A percentile compares a stretch with the other conserved stretches of the same genome.
Evolutionary conservation across 108 stramenopile genomes (phyloP).

Genomic region (Cyclotella choctawhatcheeana): DNA sequence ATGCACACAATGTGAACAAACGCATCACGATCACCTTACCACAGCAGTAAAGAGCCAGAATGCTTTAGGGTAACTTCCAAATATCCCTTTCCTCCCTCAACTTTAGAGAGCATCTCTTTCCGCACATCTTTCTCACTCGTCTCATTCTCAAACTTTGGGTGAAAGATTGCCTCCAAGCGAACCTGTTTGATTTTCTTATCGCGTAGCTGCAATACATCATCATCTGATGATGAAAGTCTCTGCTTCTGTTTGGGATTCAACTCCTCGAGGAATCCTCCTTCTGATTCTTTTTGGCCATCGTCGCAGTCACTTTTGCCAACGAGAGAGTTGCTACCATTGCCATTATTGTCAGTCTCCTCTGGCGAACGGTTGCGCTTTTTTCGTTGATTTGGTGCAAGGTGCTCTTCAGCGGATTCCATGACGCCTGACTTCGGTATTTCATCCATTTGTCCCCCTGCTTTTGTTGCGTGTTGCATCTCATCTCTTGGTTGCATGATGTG

Average conservation of each 20-base stretch:
- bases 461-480: too few relatives aligned
- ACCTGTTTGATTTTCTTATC: constrained; percentile 32
- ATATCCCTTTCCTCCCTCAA: constrained; percentile 55
- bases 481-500: too few relatives aligned
- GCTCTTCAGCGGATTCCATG: neutral
- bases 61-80: constrained; percentile 88
- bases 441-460: neutral
- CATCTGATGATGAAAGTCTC: neutral
- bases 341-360: constrained; percentile 18
- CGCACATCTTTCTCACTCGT: constrained; percentile 57
- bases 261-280: neutral
- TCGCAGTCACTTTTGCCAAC: neutral
- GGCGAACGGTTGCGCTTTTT: constrained; percentile 26
- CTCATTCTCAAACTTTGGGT: constrained; percentile 92
- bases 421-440: neutral
- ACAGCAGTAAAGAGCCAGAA: constrained; percentile 87
- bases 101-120: constrained; percentile 59
- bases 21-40: constrained; percentile 30
- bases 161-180: constrained; percentile 84
- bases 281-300: constrained; percentile 9
- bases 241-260: neutral
- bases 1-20: neutral
- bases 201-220: neutral
- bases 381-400: neutral
- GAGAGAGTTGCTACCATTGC: constrained; percentile 10